These are phyloP conservation scores for Thielaviopsis cerberus DNA, from an alignment of 2,329 filamentous ascomycete genomes.

Conservation along the genomic window DNA sequence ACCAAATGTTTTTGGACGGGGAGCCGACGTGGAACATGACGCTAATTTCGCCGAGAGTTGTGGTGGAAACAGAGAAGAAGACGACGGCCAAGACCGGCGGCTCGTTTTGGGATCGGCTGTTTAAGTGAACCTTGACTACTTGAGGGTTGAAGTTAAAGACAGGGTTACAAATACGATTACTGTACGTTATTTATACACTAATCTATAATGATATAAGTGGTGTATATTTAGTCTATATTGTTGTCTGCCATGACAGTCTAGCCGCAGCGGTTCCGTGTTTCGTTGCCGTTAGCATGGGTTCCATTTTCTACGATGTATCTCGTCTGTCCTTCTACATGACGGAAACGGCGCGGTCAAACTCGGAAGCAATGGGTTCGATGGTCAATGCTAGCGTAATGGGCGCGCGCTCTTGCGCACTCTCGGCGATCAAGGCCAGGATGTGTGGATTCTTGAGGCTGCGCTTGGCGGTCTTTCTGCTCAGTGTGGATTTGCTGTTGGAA, in stretches of 20 bases:
- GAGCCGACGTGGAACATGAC: constrained; percentile 54
- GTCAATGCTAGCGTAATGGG: neutral
- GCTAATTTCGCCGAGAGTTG: constrained; percentile 15
- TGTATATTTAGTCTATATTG: neutral
- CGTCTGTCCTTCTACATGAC: neutral
- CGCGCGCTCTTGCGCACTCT: neutral
- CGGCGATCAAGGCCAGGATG: neutral
- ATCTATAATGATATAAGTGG: neutral
- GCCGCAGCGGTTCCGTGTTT: neutral
- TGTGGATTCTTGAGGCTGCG: neutral
- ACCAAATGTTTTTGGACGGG: constrained; percentile 68
- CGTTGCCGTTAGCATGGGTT: too few species aligned
- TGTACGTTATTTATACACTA: neutral
- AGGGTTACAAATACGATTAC: neutral
- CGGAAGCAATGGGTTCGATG: neutral
- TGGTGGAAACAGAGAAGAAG: constrained; percentile 1
- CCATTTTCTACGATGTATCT: neutral
- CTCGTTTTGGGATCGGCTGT: constrained; percentile 10
- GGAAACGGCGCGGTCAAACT: neutral
- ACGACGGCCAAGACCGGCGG: neutral
- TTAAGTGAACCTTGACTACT: neutral
- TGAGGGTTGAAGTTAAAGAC: neutral
- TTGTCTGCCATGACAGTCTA: neutral
- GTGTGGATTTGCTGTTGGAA: neutral
- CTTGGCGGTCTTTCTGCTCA: neutral